These are phyloP conservation scores for Diplodia mutila DNA, from an alignment of 2,329 filamentous ascomycete species.

Conservation along the genomic window DNA sequence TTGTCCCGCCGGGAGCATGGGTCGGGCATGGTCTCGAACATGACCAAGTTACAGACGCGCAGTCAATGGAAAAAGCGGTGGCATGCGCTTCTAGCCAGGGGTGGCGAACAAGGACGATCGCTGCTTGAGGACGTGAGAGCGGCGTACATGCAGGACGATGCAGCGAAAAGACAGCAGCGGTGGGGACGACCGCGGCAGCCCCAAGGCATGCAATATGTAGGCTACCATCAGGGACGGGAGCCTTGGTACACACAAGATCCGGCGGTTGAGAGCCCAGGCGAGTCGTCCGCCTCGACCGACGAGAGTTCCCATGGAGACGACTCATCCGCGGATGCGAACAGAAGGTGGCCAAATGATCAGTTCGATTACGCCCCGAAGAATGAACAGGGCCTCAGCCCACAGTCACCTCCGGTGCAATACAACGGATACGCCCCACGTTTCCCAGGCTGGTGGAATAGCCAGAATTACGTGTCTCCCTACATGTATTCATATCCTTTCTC, in stretches of 20 bases:
- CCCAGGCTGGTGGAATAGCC: background rate
- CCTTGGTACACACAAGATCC: background rate
- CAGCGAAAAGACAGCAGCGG: background rate
- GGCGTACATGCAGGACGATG: background rate
- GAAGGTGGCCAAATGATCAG: background rate
- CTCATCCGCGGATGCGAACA: background rate
- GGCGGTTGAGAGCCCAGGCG: background rate
- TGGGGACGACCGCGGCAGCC: background rate
- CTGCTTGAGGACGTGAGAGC: constrained; percentile 6
- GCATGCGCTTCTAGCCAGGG: background rate
- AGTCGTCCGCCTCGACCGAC: background rate
- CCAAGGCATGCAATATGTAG: background rate
- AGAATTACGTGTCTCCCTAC: background rate
- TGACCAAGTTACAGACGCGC: background rate
- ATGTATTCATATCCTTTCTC: background rate
- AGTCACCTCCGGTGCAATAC: background rate
- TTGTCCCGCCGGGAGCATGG: background rate
- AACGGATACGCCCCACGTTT: background rate
- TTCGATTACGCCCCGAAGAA: background rate
- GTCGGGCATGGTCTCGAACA: background rate
- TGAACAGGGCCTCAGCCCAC: background rate
- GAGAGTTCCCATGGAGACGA: background rate
- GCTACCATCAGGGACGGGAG: background rate
- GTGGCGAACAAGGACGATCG: background rate
- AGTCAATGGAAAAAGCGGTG: background rate